Conservation (phyloP, 2,329 filamentous ascomycete species). For the Cytospora paraplurivora region DNA sequence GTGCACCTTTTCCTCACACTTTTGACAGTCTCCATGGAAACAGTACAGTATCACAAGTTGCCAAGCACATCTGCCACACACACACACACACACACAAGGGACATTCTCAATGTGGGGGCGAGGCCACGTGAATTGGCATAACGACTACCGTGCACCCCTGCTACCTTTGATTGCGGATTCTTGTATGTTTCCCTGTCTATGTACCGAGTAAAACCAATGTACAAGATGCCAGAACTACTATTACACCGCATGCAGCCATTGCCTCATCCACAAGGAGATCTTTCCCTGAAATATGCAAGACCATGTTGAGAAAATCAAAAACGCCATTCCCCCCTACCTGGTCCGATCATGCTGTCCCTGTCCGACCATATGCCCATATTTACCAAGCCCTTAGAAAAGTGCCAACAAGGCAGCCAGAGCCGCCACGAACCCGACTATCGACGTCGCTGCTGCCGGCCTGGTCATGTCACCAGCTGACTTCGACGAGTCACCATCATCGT, state of each 20-base stretch:
- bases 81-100: too few relatives aligned
- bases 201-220: background rate
- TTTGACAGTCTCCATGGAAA: too few relatives aligned
- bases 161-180: background rate
- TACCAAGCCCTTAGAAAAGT: conserved; percentile 14
- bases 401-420: conserved; percentile 21
- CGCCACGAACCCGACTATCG: conserved; percentile 18
- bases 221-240: background rate
- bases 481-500: too few relatives aligned
- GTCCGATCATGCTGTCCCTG: too few relatives aligned
- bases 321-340: background rate
- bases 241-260: background rate
- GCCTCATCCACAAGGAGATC: background rate
- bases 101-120: too few relatives aligned
- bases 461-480: conserved; percentile 5
- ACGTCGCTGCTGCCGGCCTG: conserved; percentile 12
- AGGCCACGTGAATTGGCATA: too few relatives aligned
- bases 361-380: background rate
- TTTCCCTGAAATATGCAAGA: background rate
- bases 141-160: background rate
- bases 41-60: too few relatives aligned
- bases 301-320: conserved; percentile 7
- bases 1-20: background rate
- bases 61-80: too few relatives aligned
- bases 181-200: background rate